Conservation (phyloP, 345 rosid genomes). For the Conringia planisiliqua region DNA sequence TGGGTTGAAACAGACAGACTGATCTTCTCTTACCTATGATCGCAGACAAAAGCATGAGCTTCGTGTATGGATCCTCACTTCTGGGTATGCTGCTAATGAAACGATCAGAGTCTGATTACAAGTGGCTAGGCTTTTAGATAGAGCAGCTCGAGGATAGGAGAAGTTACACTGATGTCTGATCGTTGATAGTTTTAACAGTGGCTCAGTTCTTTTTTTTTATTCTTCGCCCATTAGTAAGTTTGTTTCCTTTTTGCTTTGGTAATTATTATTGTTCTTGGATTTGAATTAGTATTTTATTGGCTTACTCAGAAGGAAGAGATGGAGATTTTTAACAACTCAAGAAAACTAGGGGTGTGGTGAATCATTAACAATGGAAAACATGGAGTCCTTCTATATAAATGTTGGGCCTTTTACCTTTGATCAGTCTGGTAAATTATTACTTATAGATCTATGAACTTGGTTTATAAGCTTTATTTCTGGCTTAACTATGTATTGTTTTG, state of each 20-base stretch:
- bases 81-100: background rate
- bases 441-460: background rate
- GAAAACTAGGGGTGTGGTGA: background rate
- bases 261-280: background rate
- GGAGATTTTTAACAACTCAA: background rate
- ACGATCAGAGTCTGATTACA: constrained; percentile 1
- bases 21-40: background rate
- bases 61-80: background rate
- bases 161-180: constrained; percentile 1
- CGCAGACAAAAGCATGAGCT: background rate
- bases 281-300: background rate
- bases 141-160: background rate
- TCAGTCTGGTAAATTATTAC: background rate
- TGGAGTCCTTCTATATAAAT: background rate
- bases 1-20: background rate
- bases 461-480: background rate
- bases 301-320: background rate
- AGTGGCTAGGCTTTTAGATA: background rate
- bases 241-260: background rate
- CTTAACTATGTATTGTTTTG: background rate
- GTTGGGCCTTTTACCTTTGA: background rate
- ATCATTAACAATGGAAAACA: background rate
- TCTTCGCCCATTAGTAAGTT: background rate
- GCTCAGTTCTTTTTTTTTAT: background rate
- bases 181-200: background rate